Percentiles rank a stretch among this genome's conserved stretches.
Evolutionary conservation across 2,329 filamentous ascomycete species (phyloP).

Genomic region (Fusarium robinianum): DNA sequence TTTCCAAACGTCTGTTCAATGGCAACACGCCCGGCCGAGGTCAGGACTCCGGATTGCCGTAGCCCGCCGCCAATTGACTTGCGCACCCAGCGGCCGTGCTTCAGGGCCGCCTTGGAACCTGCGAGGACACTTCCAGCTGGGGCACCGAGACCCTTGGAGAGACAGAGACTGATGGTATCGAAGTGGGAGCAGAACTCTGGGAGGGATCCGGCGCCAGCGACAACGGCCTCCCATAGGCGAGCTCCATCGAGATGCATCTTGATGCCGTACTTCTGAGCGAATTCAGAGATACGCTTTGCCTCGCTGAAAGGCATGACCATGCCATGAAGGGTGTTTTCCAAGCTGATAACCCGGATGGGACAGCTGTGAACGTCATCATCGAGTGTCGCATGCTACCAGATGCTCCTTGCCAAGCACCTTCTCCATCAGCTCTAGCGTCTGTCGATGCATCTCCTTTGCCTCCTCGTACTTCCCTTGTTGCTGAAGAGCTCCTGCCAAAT

Average conservation of each 20-base stretch:
- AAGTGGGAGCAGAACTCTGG: slow-evolving; percentile 70
- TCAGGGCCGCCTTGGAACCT: slow-evolving; percentile 47
- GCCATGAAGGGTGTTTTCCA: slow-evolving; percentile 86
- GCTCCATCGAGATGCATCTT: slow-evolving; percentile 80
- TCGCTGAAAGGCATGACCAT: slow-evolving; percentile 78
- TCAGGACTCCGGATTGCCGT: slow-evolving; percentile 72
- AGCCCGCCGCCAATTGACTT: slow-evolving; percentile 78
- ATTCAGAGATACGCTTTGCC: slow-evolving; percentile 68
- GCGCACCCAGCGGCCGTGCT: slow-evolving; percentile 52
- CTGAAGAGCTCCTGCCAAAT: no score
- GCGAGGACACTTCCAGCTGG: slow-evolving; percentile 79
- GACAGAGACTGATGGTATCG: slow-evolving; percentile 77
- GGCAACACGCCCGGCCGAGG: slow-evolving; percentile 72
- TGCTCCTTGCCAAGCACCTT: no score
- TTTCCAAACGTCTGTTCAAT: slow-evolving; percentile 56
- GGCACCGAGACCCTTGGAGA: slow-evolving; percentile 81
- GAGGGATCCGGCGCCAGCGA: slow-evolving; percentile 68
- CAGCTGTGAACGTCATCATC: slow-evolving; percentile 75
- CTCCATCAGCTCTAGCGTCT: no score
- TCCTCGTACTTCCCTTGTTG: no score
- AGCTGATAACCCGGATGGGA: slow-evolving; percentile 77
- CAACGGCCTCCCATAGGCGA: slow-evolving; percentile 80
- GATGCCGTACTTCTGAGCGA: slow-evolving; percentile 67
- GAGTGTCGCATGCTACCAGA: slow-evolving; percentile 67
- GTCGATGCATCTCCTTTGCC: no score